Base-by-base conservation (phyloP, 164 flowering plant species). In the Annona cherimola region DNA sequence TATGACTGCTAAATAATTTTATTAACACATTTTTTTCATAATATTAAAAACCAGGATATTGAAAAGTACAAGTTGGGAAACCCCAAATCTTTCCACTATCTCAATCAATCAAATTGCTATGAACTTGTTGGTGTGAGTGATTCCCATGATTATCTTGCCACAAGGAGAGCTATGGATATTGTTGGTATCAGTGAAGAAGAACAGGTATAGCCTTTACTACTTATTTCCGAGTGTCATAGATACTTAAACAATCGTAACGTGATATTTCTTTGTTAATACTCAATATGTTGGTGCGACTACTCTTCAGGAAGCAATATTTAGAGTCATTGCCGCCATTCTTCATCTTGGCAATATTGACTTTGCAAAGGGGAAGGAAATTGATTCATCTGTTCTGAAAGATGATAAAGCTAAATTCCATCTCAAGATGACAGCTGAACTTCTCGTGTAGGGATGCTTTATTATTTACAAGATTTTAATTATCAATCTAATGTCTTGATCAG, bases 101-200 rank as follows among this genome's bases (percentile, higher is more conserved):
- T 92, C 61, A 92, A 92, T 75, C 98, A 90, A 81, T 92, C 98
- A 63, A 86, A 78, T 74, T 92, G 98, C 82, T 90, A 87, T 78
- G 91, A 92, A 74, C 80, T 90, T 61, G 85, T 75, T 77, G 94
- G 87, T 63, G 86, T 86, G 44, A 80, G 70, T 85, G 98, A 89
- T 84, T 87, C 90, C 1, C 82, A 85, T 44, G 87, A 87, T n/a
- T 92, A 90, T 76, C 86, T 90, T 65, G 81, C 90, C 69, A 90
- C 91, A 40, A 86, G 90, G 70, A 88, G 92, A 79, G 97, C 97
- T 54, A 92, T 92, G 98, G 89, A 87, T 76, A 79, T 92, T 69
- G 89, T 92, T 66, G 98, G 96, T 60, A 89, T 92, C 69, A 83
- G 86, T 73, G 84, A 81, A 74, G 60, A 76, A n/a, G 93, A 92